Conservation (phyloP, 1,284 basidiomycete species). For the Peniophora sp. region DNA sequence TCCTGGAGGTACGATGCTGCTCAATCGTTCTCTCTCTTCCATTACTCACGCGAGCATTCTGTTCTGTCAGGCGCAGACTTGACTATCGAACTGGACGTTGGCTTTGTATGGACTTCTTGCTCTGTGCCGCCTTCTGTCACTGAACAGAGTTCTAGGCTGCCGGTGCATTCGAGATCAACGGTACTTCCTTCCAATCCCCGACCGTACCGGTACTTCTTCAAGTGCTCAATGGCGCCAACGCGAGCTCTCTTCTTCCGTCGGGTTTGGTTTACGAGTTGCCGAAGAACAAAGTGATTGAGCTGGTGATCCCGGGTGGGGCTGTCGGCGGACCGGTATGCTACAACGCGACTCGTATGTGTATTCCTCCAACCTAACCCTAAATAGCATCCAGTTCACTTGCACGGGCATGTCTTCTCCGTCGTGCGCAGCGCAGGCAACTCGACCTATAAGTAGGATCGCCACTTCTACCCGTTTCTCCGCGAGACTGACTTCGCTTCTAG, state of each 20-base stretch:
- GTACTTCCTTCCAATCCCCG: constrained; percentile 23
- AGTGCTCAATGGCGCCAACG: constrained; percentile 32
- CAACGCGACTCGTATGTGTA: too few relatives aligned
- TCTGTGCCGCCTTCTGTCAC: too few relatives aligned
- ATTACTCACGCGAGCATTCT: background rate
- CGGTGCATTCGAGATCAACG: constrained; percentile 15
- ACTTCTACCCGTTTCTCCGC: constrained; percentile 20
- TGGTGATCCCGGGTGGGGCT: constrained; percentile 4
- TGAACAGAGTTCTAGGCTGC: constrained; percentile 17
- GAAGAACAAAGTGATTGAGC: constrained; percentile 8
- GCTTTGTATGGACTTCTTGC: background rate
- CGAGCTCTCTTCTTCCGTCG: constrained; percentile 28
- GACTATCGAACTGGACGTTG: background rate
- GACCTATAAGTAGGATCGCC: constrained; percentile 20
- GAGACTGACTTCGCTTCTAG: constrained; percentile 15
- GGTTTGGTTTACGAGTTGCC: constrained; percentile 24
- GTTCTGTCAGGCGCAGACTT: background rate
- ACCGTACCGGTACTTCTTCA: constrained; percentile 19
- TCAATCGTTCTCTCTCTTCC: constrained; percentile 11
- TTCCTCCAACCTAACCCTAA: background rate
- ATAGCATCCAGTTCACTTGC: constrained; percentile 4
- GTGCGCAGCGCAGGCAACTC: constrained; percentile 19
- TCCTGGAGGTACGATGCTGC: too few relatives aligned
- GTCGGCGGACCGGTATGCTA: background rate
- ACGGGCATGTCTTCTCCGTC: constrained; percentile 19